These are phyloP conservation scores for Kappamyces sp. DNA, from an alignment of 192 early-diverging fungal species.

Conservation along the genomic window DNA sequence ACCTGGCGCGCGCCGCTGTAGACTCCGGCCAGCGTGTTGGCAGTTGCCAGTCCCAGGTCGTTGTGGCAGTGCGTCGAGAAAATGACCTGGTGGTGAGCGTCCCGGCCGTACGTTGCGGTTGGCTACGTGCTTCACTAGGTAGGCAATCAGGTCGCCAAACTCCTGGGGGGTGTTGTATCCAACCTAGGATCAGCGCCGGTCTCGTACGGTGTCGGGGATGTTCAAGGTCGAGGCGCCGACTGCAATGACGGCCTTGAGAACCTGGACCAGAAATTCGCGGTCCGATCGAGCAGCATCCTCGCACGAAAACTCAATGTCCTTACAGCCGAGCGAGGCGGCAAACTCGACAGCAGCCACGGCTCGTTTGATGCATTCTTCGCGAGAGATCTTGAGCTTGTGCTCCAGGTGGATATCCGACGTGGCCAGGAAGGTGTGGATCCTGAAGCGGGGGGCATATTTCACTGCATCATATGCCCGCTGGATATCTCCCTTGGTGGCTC, in stretches of 20 bases:
- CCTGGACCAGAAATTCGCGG: constrained; percentile 78
- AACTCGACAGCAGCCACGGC: constrained; percentile 75
- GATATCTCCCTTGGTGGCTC: constrained; percentile 80
- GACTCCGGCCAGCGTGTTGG: constrained; percentile 90
- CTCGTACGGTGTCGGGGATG: constrained; percentile 84
- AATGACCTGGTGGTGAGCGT: constrained; percentile 36
- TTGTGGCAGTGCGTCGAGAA: constrained; percentile 99
- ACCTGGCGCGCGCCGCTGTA: constrained; percentile 90
- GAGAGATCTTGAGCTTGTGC: constrained; percentile 85
- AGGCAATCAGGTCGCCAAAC: constrained; percentile 80
- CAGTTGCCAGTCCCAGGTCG: constrained; percentile 93
- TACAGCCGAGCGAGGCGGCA: constrained; percentile 68
- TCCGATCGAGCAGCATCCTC: constrained; percentile 93
- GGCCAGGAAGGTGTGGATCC: constrained; percentile 94
- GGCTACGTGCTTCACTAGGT: constrained; percentile 65
- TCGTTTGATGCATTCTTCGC: constrained; percentile 78
- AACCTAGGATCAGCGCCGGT: constrained; percentile 20
- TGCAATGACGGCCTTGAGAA: constrained; percentile 67
- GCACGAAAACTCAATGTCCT: constrained; percentile 90
- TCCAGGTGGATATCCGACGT: constrained; percentile 95
- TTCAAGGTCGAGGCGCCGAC: constrained; percentile 94
- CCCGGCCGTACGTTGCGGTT: constrained; percentile 58
- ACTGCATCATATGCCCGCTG: constrained; percentile 85
- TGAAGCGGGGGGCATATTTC: constrained; percentile 71
- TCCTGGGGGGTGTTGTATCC: constrained; percentile 91